These are phyloP conservation scores for Blepharisma japonicum DNA, from an alignment of 73 alveolate species.

Conservation along the genomic window DNA sequence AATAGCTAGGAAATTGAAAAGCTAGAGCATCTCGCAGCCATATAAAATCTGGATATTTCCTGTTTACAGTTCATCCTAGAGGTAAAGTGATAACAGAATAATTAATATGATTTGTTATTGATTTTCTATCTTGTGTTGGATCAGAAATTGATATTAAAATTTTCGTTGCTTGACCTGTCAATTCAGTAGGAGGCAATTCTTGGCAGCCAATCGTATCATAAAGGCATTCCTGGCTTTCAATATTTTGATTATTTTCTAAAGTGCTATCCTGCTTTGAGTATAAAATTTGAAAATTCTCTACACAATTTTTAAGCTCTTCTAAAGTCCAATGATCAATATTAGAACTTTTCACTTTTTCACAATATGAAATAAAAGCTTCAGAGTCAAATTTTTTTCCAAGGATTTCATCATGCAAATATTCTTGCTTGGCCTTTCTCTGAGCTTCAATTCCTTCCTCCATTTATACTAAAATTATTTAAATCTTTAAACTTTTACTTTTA, in stretches of 20 bases:
- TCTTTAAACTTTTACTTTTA: too few species aligned
- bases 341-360: constrained; percentile 5
- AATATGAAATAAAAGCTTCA: not conserved
- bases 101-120: not conserved
- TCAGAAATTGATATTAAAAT: not conserved
- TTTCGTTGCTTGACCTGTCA: not conserved
- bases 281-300: not conserved
- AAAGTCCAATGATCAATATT: constrained; percentile 7
- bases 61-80: not conserved
- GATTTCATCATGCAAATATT: not conserved
- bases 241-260: not conserved
- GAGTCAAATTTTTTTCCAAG: not conserved
- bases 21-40: constrained; percentile 4
- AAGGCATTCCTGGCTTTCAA: too few species aligned
- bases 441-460: too few species aligned
- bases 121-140: not conserved
- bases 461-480: too few species aligned
- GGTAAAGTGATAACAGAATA: constrained; percentile 3
- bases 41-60: not conserved
- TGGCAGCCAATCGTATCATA: not conserved
- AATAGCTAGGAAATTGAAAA: not conserved
- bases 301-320: constrained; percentile 13
- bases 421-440: not conserved
- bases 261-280: not conserved
- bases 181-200: not conserved